Evolutionary conservation across 2,329 filamentous ascomycete species (phyloP).

Genomic region (Chlorencoelia australis): DNA sequence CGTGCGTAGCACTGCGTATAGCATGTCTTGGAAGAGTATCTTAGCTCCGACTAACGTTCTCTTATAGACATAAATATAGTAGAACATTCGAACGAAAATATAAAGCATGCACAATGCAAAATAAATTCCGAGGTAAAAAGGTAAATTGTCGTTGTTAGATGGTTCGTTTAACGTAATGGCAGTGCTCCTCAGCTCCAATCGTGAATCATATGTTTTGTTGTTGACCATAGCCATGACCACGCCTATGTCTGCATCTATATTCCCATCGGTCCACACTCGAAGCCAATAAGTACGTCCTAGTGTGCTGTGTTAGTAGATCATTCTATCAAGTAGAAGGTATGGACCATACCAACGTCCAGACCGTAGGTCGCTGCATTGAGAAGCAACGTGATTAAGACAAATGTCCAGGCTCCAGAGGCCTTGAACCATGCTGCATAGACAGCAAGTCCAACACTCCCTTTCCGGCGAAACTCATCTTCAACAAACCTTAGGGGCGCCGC

Average conservation of each 20-base stretch:
- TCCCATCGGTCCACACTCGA: conserved; percentile 4
- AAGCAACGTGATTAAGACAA: conserved; percentile 1
- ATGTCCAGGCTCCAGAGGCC: conserved; percentile 4
- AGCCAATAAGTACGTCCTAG: conserved; percentile 7
- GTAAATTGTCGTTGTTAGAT: background rate
- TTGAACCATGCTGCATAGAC: conserved; percentile 5
- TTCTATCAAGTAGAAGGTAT: background rate
- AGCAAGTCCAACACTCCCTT: conserved; percentile 5
- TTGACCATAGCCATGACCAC: background rate
- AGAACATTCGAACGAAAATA: conserved; percentile 15
- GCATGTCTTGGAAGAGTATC: conserved; percentile 53
- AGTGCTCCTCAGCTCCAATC: background rate
- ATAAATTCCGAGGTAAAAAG: conserved; percentile 6
- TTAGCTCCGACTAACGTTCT: conserved; percentile 58
- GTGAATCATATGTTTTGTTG: no score
- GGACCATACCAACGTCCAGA: background rate
- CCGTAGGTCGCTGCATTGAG: background rate
- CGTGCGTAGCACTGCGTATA: conserved; percentile 55
- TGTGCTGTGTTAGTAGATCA: background rate
- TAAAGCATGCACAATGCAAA: conserved; percentile 2
- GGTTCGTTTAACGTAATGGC: background rate
- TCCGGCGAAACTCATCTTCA: conserved; percentile 4
- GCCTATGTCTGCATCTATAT: background rate
- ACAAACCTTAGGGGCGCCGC: conserved; percentile 4
- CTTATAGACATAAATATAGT: conserved; percentile 51